A percentile compares a stretch with the other conserved stretches of the same genome.
Evolutionary conservation across 1,284 basidiomycete genomes (phyloP).

Genomic region (Ganoderma resinaceum): DNA sequence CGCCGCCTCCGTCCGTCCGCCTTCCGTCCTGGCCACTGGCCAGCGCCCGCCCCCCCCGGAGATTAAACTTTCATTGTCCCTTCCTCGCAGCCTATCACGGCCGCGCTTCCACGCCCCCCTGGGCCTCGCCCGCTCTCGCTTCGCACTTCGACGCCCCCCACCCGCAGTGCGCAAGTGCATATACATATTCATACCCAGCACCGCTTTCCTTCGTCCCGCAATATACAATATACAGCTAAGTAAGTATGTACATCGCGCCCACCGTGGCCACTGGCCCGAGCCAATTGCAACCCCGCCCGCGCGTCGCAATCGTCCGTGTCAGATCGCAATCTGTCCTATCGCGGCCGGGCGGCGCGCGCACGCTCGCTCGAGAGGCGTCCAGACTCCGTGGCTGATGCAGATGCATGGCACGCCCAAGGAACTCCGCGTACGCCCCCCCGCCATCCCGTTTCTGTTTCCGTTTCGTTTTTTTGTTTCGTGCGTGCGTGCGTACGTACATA

Average conservation of each 20-base stretch:
- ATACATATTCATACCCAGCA: not conserved
- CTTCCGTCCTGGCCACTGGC: not conserved
- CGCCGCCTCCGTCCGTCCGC: not conserved
- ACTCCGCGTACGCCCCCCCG: not conserved
- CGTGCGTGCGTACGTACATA: not conserved
- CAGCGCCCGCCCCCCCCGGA: no score
- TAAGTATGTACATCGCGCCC: no score
- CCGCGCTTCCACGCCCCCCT: not conserved
- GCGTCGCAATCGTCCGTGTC: no score
- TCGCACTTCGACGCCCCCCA: no score
- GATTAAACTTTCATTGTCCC: conserved; percentile 1
- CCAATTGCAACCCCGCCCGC: no score
- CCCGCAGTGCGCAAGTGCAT: no score
- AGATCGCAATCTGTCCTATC: not conserved
- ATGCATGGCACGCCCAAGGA: no score
- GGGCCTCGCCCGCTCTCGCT: not conserved
- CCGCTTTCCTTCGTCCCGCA: not conserved
- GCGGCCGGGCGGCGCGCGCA: no score
- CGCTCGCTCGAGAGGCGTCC: not conserved
- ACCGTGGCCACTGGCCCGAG: no score
- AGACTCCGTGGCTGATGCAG: no score
- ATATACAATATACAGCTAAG: no score
- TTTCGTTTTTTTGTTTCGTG: not conserved
- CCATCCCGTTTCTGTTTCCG: not conserved
- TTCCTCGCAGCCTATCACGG: not conserved